phyloP scores from a whole-genome alignment of 2,329 filamentous ascomycete species.

The Helotiales sp. region DNA sequence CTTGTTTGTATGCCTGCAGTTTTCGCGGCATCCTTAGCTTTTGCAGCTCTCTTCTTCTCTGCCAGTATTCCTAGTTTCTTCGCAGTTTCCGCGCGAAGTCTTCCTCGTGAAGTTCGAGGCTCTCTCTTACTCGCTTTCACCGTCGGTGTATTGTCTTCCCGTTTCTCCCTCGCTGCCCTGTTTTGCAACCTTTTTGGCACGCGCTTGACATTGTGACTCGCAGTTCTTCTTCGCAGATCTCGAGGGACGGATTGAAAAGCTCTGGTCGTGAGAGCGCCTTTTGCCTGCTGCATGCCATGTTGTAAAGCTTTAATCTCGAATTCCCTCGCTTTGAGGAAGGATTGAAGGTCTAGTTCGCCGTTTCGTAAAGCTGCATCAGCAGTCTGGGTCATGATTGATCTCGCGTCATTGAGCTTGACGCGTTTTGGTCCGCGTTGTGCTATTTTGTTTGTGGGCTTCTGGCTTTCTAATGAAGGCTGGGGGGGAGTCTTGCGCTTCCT shows the following conservation, averaged over 20 bases:
- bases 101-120: slow-evolving; percentile 55
- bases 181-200: slow-evolving; percentile 76
- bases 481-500: slow-evolving; percentile 33
- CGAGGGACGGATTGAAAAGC: slow-evolving; percentile 92
- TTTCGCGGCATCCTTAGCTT: slow-evolving; percentile 31
- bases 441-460: slow-evolving; percentile 11
- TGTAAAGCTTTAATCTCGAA: slow-evolving; percentile 88
- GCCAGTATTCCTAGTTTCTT: slow-evolving; percentile 67
- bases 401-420: slow-evolving; percentile 43
- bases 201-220: slow-evolving; percentile 91
- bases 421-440: slow-evolving; percentile 37
- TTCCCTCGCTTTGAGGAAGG: slow-evolving; percentile 81
- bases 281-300: slow-evolving; percentile 75
- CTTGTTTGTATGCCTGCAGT: slow-evolving; percentile 40
- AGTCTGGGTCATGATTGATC: slow-evolving; percentile 46
- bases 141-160: slow-evolving; percentile 86
- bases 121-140: slow-evolving; percentile 66
- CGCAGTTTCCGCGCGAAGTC: slow-evolving; percentile 73
- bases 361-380: slow-evolving; percentile 47
- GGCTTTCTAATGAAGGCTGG: slow-evolving; percentile 16
- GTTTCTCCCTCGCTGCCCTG: slow-evolving; percentile 73
- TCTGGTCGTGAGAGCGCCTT: slow-evolving; percentile 59
- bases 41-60: slow-evolving; percentile 51
- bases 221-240: slow-evolving; percentile 80
- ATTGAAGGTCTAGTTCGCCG: slow-evolving; percentile 81